Percentiles rank a stretch among this genome's conserved stretches.
These are phyloP conservation scores for Fusarium udum DNA, from an alignment of 2,329 filamentous ascomycete species.

Conservation along the genomic window DNA sequence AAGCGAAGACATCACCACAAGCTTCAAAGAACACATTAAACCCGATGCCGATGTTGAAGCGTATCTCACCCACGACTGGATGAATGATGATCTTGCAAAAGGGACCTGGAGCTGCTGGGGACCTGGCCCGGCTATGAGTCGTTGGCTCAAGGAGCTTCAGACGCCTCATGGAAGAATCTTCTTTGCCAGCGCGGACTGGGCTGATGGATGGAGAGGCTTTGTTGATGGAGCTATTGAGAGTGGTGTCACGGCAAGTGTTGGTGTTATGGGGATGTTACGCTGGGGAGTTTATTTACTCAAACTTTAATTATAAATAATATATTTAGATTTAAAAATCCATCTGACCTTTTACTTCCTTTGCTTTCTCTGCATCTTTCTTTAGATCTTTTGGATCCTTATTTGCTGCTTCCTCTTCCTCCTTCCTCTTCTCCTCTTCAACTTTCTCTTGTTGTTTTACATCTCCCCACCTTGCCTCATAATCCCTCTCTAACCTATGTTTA, in stretches of 20 bases:
- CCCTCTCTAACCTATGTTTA: fast-evolving
- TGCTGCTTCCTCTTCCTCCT: too few relatives aligned
- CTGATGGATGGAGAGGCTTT: constrained; percentile 38
- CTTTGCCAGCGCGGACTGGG: constrained; percentile 39
- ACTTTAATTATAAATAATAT: neutral
- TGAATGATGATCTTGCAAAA: constrained; percentile 22
- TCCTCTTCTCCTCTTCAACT: neutral
- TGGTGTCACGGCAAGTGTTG: neutral
- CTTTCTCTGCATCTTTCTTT: too few relatives aligned
- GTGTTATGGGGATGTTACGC: neutral
- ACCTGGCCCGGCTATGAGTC: neutral
- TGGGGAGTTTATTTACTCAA: neutral
- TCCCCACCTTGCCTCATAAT: neutral
- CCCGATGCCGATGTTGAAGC: constrained; percentile 13
- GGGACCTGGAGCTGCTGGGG: constrained; percentile 36
- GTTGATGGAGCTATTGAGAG: constrained; percentile 39
- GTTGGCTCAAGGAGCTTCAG: constrained; percentile 26
- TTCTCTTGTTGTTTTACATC: neutral
- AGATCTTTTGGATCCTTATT: too few relatives aligned
- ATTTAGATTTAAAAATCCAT: too few relatives aligned
- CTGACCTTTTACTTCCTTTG: too few relatives aligned
- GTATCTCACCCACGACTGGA: constrained; percentile 37
- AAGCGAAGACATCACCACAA: neutral
- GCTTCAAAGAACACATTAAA: constrained; percentile 16
- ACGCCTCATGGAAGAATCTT: constrained; percentile 16